Percentiles rank a stretch among this genome's conserved stretches.
These are phyloP conservation scores for Moesziomyces globuligerus DNA, from an alignment of 1,284 basidiomycete species.

Conservation along the genomic window DNA sequence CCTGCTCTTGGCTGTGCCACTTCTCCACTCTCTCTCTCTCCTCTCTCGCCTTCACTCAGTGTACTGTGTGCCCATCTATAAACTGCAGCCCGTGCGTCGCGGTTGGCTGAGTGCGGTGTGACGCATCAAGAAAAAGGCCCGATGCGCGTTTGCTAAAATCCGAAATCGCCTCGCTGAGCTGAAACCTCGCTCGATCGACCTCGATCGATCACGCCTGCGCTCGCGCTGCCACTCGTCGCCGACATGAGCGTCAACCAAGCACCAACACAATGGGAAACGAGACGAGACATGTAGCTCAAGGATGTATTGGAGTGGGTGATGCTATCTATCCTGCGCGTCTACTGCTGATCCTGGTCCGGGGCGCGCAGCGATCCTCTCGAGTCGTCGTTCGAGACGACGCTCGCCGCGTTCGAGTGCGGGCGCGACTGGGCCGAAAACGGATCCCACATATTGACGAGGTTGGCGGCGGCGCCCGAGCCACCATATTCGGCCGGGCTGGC, in stretches of 20 bases:
- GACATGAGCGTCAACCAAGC: too few relatives aligned
- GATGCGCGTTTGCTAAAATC: conserved; percentile 7
- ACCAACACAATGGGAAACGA: too few relatives aligned
- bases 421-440: conserved; percentile 33
- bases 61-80: too few relatives aligned
- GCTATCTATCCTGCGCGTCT: not conserved
- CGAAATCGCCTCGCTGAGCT: not conserved
- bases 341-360: conserved; percentile 47
- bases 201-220: conserved; percentile 12
- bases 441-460: conserved; percentile 47
- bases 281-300: too few relatives aligned
- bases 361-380: conserved; percentile 30
- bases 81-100: conserved; percentile 10
- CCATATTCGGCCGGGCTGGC: not conserved
- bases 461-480: conserved; percentile 9
- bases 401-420: conserved; percentile 36
- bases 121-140: not conserved
- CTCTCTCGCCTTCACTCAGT: too few relatives aligned
- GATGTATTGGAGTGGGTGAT: too few relatives aligned
- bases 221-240: too few relatives aligned
- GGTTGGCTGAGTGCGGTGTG: not conserved
- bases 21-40: too few relatives aligned
- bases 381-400: conserved; percentile 35
- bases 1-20: too few relatives aligned
- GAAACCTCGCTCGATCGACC: not conserved